These are phyloP conservation scores for Aethionema arabicum DNA, from an alignment of 345 rosid genomes.

Conservation along the genomic window DNA sequence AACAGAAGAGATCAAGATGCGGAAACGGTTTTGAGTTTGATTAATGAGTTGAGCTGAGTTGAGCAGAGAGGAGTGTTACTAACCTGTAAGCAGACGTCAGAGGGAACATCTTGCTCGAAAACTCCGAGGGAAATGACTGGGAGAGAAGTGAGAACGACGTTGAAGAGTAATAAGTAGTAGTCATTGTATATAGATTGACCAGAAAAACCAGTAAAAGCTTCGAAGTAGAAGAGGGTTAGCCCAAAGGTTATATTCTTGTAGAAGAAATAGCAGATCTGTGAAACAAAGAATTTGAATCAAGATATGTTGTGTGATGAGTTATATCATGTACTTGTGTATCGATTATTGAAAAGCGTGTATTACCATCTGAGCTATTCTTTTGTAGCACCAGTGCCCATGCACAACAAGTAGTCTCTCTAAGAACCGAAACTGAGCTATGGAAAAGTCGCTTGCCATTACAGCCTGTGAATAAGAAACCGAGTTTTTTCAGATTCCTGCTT, in stretches of 20 bases:
- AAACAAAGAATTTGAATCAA: slow-evolving; percentile 29
- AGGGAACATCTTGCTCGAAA: slow-evolving; percentile 73
- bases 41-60: background rate
- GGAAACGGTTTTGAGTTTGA: background rate
- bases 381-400: slow-evolving; percentile 86
- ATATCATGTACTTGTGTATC: no score
- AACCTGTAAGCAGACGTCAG: slow-evolving; percentile 80
- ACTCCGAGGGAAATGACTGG: slow-evolving; percentile 78
- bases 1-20: slow-evolving; percentile 2
- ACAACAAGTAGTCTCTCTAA: slow-evolving; percentile 67
- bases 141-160: slow-evolving; percentile 67
- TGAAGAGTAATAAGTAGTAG: slow-evolving; percentile 70
- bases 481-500: background rate
- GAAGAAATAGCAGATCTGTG: slow-evolving; percentile 63
- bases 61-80: background rate
- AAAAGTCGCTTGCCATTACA: slow-evolving; percentile 86
- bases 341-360: slow-evolving; percentile 17
- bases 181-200: slow-evolving; percentile 70
- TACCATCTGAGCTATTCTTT: slow-evolving; percentile 82
- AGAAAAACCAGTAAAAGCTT: slow-evolving; percentile 62
- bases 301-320: slow-evolving; percentile 7
- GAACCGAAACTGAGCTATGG: slow-evolving; percentile 70
- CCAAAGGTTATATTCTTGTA: slow-evolving; percentile 87
- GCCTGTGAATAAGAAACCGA: slow-evolving; percentile 47
- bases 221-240: slow-evolving; percentile 76